These are phyloP conservation scores for Cercospora sojina DNA, from an alignment of 2,329 filamentous ascomycete species.

Conservation along the genomic window DNA sequence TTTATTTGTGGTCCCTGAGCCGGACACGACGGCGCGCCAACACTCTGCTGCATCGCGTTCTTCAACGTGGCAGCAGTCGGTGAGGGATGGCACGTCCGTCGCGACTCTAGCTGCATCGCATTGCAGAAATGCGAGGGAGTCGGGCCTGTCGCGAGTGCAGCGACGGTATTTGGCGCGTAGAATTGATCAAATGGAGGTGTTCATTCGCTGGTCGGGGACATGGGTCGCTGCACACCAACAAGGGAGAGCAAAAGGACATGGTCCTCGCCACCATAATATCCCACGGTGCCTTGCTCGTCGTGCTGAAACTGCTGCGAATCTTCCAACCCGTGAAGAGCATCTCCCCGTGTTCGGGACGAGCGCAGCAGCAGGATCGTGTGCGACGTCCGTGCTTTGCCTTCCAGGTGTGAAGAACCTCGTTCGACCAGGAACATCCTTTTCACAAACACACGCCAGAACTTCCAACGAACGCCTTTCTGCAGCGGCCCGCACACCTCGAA, in stretches of 20 bases:
- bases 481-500: conserved; percentile 1
- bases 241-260: neutral
- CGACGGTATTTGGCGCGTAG: neutral
- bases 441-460: neutral
- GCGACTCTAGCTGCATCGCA: neutral
- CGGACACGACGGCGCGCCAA: neutral
- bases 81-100: neutral
- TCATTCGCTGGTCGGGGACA: conserved; percentile 1
- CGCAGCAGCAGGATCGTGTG: neutral
- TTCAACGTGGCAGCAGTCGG: conserved; percentile 3
- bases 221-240: conserved; percentile 4
- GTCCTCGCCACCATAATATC: conserved; percentile 1
- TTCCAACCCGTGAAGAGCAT: neutral
- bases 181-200: neutral
- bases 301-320: neutral
- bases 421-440: conserved; percentile 7
- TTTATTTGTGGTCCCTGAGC: neutral
- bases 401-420: neutral
- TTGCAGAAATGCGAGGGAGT: neutral
- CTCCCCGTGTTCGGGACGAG: neutral
- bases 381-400: neutral
- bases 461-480: neutral
- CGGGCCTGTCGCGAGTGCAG: neutral
- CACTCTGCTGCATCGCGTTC: neutral
- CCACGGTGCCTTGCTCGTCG: neutral